Base-by-base conservation (phyloP, 2,329 filamentous ascomycete species). In the Daldinia sp. region DNA sequence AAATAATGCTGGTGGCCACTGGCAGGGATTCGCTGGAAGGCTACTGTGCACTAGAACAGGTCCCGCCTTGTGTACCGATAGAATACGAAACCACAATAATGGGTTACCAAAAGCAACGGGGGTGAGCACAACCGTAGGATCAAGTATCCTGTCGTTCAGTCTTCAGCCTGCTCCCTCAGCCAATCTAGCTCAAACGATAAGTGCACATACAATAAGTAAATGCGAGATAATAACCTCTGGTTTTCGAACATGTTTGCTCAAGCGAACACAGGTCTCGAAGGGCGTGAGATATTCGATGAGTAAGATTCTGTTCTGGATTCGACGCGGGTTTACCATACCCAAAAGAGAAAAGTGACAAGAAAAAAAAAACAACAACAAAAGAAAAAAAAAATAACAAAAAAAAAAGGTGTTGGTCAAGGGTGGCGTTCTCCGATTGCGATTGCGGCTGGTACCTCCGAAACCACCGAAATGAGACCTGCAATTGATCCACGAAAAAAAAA, bases 391-490 rank as follows among this genome's bases (percentile, higher is more conserved):
- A 41, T 18, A 64, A 35, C 61, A 55, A 51, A 41, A 44, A 50
- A 55, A 61, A 53, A 42, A 60, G 26, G 58, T 42, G 35, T 28
- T 39, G 44, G 54, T 42, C 26, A 42, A 59, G 37, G 58, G 50
- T 26, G 59, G 56, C 63, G 69, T 61, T 67, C 65, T 66, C 68
- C 46, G 71, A 75, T 72, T 71, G 69, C 72, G 68, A 69, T 67
- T 63, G 66, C 62, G 68, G 50, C 59, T 72, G 64, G 66, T 68
- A 70, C 62, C 73, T 68, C 75, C 75, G 74, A 76, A 75, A 73
- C 74, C 70, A 72, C 73, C 74, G 75, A 77, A 74, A 76, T 77
- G 74, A 77, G 73, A 75, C 73, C 68, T 74, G 66, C 63, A 68
- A 75, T 69, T 67, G 69, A 73, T 70, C 70, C 72, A 68, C 69